Evolutionary conservation across 1,284 basidiomycete genomes (phyloP), one percentile per base, ranked within the genome.

Genomic region (Heterobasidion annosum): DNA sequence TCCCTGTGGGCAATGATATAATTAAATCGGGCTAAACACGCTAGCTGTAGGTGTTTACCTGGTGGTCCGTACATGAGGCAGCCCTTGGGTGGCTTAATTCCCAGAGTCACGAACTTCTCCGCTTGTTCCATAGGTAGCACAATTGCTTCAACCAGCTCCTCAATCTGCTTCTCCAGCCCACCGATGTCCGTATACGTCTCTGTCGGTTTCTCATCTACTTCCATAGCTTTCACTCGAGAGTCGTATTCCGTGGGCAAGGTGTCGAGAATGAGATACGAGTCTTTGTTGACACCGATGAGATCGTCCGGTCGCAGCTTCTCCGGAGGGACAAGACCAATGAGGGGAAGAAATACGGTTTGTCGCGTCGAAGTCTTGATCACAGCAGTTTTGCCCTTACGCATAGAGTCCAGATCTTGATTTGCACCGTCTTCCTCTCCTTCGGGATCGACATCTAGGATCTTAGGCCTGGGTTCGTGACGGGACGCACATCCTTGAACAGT

Each of bases 301-400:
- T 98, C 97, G 47, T 90, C 82, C 2, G 96, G 96, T 64, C 79
- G 84, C 56, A 99, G 84, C 63, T 92, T 77, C 55, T 96, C 89
- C 35, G 94, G 81, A 16, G 94, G 91, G 34, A 99, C 96, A 56
- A 99, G 88, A 58, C 96, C 97, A 61, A 99, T 96, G 65, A 99
- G 83, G 8, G 97, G 96, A 18, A 99, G 82, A 77, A 99, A 99
- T 53, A 99, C 94, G 45, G 97, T 99, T 76, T 95, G 93, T 57
- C 97, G 86, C 5, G 96, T 99, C 0, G 93, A 95, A 1, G 96
- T 99, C 75, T 98, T 99, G 77, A 99, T 95, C 52, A 98, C 96
- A 6, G 96, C 97, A 64, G 93, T 98, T 77, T 98, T 98, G 46
- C 94, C 92, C 72, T 93, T 94, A 61, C 93, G 89, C 76, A 92